These are phyloP conservation scores for Aspergillus melleus DNA, from an alignment of 2,329 filamentous ascomycete species.

Conservation along the genomic window DNA sequence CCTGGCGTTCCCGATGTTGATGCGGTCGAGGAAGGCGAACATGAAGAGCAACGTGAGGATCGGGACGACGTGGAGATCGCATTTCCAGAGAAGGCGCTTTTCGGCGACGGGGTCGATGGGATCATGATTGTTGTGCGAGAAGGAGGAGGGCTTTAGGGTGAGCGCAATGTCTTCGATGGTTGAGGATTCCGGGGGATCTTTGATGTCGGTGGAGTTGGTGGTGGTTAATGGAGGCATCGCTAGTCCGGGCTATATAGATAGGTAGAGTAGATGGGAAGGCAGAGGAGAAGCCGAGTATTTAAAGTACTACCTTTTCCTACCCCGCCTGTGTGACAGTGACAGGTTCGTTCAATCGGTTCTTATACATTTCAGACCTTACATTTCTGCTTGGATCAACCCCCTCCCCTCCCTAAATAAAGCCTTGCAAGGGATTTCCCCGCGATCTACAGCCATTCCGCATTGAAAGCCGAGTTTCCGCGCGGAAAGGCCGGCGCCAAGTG, in stretches of 20 bases:
- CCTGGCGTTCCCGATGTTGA: slow-evolving; percentile 51
- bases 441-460: not conserved
- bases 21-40: slow-evolving; percentile 49
- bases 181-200: not conserved
- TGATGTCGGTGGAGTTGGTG: not conserved
- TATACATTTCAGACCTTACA: not conserved
- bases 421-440: no score
- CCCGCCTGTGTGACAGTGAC: no score
- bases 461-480: not conserved
- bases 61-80: slow-evolving; percentile 51
- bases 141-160: slow-evolving; percentile 5
- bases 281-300: no score
- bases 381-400: no score
- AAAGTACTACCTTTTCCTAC: no score
- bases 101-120: slow-evolving; percentile 31
- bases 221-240: not conserved
- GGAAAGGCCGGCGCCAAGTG: not conserved
- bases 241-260: no score
- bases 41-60: slow-evolving; percentile 49
- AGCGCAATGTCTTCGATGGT: slow-evolving; percentile 18
- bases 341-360: not conserved
- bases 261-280: no score
- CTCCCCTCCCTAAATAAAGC: no score
- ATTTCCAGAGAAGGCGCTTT: slow-evolving; percentile 50
- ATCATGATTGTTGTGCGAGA: not conserved